A percentile compares a stretch with the other conserved stretches of the same genome.
Evolutionary conservation across 2,329 filamentous ascomycete species (phyloP).

Genomic region (Nemania abortiva): DNA sequence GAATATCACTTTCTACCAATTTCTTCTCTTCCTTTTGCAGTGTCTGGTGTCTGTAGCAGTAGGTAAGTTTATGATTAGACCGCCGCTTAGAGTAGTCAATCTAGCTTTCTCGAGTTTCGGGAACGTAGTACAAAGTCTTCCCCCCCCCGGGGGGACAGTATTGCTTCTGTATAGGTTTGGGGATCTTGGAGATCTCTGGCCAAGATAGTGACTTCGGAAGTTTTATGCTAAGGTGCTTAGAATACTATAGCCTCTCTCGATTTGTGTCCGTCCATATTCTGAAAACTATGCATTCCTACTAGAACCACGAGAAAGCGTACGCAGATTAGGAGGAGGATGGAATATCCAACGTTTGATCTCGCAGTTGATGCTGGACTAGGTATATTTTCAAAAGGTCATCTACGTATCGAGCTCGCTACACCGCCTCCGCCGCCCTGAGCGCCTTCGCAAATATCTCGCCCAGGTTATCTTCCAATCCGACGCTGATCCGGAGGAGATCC

Average conservation of each 20-base stretch:
- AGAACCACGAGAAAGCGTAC: neutral
- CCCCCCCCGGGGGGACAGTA: neutral
- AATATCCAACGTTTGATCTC: neutral
- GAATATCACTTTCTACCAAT: constrained; percentile 21
- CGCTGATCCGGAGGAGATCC: constrained; percentile 85
- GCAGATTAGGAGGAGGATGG: neutral
- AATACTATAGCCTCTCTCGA: neutral
- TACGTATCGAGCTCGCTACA: constrained; percentile 18
- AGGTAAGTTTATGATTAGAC: no score
- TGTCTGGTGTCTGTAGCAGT: no score
- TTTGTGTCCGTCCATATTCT: neutral
- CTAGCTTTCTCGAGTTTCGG: neutral
- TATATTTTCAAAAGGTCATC: neutral
- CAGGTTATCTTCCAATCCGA: constrained; percentile 85
- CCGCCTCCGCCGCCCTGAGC: constrained; percentile 68
- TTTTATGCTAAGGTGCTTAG: neutral
- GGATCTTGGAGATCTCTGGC: neutral
- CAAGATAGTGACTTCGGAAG: neutral
- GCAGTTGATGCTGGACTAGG: constrained; percentile 20
- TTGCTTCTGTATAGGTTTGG: neutral
- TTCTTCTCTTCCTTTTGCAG: neutral
- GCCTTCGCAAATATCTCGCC: constrained; percentile 74
- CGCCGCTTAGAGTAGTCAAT: no score
- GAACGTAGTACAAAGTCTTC: neutral
- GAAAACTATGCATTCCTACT: neutral